Conservation (phyloP, 2,329 filamentous ascomycete species). For the Cladosporium phlei region DNA sequence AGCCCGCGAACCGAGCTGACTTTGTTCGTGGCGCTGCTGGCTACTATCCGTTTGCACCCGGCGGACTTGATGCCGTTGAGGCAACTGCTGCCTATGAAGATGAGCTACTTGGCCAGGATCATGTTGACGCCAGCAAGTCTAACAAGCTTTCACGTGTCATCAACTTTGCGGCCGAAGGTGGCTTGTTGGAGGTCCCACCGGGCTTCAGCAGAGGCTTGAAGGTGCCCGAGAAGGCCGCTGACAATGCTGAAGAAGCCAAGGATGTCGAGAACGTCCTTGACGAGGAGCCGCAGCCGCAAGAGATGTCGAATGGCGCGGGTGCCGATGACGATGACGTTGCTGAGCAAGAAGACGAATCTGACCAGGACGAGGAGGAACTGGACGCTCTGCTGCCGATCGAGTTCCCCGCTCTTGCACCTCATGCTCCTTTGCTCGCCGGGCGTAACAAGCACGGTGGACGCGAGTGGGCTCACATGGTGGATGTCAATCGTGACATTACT, state of each 20-base stretch:
- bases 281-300: slow-evolving; percentile 40
- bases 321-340: slow-evolving; percentile 33
- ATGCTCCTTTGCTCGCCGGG: slow-evolving; percentile 67
- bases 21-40: slow-evolving; percentile 90
- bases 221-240: slow-evolving; percentile 55
- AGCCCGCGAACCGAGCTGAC: slow-evolving; percentile 79
- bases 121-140: slow-evolving; percentile 22
- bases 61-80: slow-evolving; percentile 81
- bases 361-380: slow-evolving; percentile 58
- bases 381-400: slow-evolving; percentile 86
- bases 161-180: slow-evolving; percentile 70
- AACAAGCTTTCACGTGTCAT: slow-evolving; percentile 75
- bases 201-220: slow-evolving; percentile 75
- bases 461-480: slow-evolving; percentile 98
- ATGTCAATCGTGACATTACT: slow-evolving; percentile 86
- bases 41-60: slow-evolving; percentile 90
- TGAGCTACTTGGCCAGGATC: slow-evolving; percentile 49
- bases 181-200: slow-evolving; percentile 74
- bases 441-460: slow-evolving; percentile 68
- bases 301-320: slow-evolving; percentile 28
- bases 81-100: slow-evolving; percentile 80
- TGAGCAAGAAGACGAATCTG: slow-evolving; percentile 31
- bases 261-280: slow-evolving; percentile 64
- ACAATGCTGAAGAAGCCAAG: slow-evolving; percentile 55
- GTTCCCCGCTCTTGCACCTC: slow-evolving; percentile 85